These are phyloP conservation scores for Vitis hybrid DNA, from an alignment of 177 flowering plant genomes.

Conservation along the genomic window DNA sequence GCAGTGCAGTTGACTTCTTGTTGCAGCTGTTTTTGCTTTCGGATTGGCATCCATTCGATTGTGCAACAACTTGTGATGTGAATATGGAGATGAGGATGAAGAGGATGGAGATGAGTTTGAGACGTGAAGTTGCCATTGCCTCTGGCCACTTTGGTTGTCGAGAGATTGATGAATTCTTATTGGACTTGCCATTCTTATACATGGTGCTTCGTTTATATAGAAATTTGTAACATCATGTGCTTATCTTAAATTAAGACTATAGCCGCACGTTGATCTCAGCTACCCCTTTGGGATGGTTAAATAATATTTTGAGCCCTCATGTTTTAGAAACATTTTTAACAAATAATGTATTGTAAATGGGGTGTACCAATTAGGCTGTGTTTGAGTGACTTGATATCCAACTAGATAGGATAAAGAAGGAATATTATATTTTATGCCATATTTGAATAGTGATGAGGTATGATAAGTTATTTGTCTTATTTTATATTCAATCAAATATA, in stretches of 20 bases:
- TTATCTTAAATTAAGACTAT: neutral
- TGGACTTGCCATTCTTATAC: neutral
- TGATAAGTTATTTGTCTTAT: too few species aligned
- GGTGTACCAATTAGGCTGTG: too few species aligned
- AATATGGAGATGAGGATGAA: conserved; percentile 20
- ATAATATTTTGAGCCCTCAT: neutral
- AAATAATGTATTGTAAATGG: too few species aligned
- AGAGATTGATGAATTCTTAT: too few species aligned
- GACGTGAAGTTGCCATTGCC: conserved; percentile 2
- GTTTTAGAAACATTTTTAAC: too few species aligned
- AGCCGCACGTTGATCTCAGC: accelerated
- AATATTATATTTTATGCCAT: too few species aligned
- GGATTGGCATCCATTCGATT: conserved; percentile 11
- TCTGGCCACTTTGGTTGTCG: neutral
- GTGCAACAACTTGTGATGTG: conserved; percentile 14
- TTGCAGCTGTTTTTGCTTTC: conserved; percentile 12
- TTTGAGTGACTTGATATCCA: too few species aligned
- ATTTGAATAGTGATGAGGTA: too few species aligned
- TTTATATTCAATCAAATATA: too few species aligned
- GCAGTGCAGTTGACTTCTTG: conserved; percentile 29
- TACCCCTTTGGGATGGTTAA: neutral
- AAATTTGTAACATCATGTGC: conserved; percentile 1
- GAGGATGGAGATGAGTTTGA: conserved; percentile 17
- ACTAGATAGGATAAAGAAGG: too few species aligned
- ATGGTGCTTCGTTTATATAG: neutral